Conservation (phyloP, 805 yeast species). For the Yarrowia hollandica region DNA sequence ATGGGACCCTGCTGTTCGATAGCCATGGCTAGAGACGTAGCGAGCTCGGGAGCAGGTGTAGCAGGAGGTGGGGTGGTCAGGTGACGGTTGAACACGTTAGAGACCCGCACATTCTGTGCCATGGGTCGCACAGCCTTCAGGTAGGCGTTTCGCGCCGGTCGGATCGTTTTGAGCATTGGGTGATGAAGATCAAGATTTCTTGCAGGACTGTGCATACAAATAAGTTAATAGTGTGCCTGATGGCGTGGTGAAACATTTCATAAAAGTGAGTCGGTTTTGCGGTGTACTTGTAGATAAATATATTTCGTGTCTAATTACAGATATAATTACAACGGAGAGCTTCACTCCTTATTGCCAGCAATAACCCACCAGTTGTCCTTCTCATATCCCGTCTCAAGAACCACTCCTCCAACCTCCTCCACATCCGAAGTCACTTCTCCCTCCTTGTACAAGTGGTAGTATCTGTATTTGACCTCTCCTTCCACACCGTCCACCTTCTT, state of each 20-base stretch:
- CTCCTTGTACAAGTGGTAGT: conserved; percentile 78
- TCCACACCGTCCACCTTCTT: conserved; percentile 40
- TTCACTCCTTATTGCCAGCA: background rate
- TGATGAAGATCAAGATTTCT: background rate
- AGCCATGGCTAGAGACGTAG: conserved; percentile 39
- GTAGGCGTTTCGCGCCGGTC: background rate
- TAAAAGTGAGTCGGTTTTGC: too few species aligned
- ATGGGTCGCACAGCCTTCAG: background rate
- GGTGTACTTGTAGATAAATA: too few species aligned
- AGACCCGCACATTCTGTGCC: too few species aligned
- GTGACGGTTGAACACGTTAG: background rate
- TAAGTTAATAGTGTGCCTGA: background rate
- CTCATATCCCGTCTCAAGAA: conserved; percentile 80
- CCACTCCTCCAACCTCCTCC: conserved; percentile 63
- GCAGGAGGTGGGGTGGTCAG: background rate
- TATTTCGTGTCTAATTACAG: too few species aligned
- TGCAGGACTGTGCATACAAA: background rate
- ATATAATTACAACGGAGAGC: too few species aligned
- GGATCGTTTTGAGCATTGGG: background rate
- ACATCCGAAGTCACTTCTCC: conserved; percentile 83
- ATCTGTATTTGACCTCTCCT: conserved; percentile 66
- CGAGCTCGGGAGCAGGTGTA: background rate
- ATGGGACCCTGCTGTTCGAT: conserved; percentile 72
- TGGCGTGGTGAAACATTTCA: too few species aligned
- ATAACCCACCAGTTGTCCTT: conserved; percentile 90